Evolutionary conservation across 2,329 filamentous ascomycete genomes (phyloP).

Genomic region (Diaporthe ampelina): DNA sequence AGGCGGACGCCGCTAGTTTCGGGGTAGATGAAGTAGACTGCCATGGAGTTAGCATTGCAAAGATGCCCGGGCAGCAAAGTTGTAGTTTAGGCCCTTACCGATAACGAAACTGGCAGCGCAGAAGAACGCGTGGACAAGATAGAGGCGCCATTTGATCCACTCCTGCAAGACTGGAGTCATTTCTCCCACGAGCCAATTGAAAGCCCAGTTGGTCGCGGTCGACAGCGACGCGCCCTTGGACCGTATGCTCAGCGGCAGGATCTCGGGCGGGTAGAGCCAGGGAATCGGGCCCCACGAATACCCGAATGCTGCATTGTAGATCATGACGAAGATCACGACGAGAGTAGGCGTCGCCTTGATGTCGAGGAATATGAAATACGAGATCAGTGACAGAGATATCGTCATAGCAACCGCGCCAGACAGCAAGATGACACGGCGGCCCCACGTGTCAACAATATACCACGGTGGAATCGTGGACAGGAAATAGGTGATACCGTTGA

Average conservation of each 20-base stretch:
- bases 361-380: slow-evolving; percentile 95
- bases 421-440: slow-evolving; percentile 88
- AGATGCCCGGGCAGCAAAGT: neutral
- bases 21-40: slow-evolving; percentile 97
- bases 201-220: slow-evolving; percentile 97
- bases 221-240: slow-evolving; percentile 97
- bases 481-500: slow-evolving; percentile 92
- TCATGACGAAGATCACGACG: slow-evolving; percentile 96
- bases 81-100: slow-evolving; percentile 72
- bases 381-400: slow-evolving; percentile 87
- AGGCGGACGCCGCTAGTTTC: slow-evolving; percentile 95
- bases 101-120: slow-evolving; percentile 95
- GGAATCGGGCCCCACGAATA: slow-evolving; percentile 97
- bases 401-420: slow-evolving; percentile 93
- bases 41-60: slow-evolving; percentile 42
- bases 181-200: slow-evolving; percentile 97
- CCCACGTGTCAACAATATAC: slow-evolving; percentile 96
- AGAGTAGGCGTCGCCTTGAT: slow-evolving; percentile 82
- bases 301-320: slow-evolving; percentile 97
- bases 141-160: slow-evolving; percentile 92
- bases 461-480: slow-evolving; percentile 94
- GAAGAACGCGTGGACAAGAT: slow-evolving; percentile 96
- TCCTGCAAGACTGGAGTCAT: slow-evolving; percentile 95
- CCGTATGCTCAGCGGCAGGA: slow-evolving; percentile 93
- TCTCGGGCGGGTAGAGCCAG: slow-evolving; percentile 99